phyloP scores from a whole-genome alignment of 2,329 filamentous ascomycete genomes.

The Harringtonia aguacate region DNA sequence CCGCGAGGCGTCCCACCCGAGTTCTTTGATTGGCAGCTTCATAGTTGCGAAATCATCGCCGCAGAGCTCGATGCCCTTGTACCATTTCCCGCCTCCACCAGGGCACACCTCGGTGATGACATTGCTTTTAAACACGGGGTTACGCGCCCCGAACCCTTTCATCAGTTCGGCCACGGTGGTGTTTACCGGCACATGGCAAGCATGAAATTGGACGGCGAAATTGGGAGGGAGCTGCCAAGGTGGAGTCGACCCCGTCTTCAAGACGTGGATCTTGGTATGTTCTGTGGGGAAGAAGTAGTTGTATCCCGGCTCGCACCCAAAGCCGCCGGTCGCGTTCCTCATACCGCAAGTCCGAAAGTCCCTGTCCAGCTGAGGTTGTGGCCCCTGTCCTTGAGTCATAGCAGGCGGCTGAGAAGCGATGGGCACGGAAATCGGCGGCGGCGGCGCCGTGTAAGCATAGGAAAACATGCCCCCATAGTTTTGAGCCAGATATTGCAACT shows the following conservation, averaged over 20 bases:
- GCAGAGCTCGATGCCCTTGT: conserved; percentile 39
- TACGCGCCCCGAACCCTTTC: conserved; percentile 45
- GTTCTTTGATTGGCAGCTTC: conserved; percentile 37
- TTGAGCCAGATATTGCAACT: background rate
- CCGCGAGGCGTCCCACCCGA: conserved; percentile 47
- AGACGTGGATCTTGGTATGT: conserved; percentile 49
- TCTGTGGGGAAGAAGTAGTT: conserved; percentile 49
- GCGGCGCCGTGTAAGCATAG: no score
- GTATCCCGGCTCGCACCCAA: conserved; percentile 50
- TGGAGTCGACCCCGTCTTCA: conserved; percentile 32
- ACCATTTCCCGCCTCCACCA: conserved; percentile 47
- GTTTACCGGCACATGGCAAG: conserved; percentile 40
- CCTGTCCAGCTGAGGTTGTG: conserved; percentile 29
- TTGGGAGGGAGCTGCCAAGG: conserved; percentile 42
- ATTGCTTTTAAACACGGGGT: conserved; percentile 40
- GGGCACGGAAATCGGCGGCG: conserved; percentile 1
- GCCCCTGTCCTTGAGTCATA: conserved; percentile 20
- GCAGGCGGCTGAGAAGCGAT: conserved; percentile 12
- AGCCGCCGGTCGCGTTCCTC: conserved; percentile 45
- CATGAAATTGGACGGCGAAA: conserved; percentile 33
- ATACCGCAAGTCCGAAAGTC: conserved; percentile 42
- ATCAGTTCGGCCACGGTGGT: conserved; percentile 47
- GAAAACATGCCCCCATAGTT: background rate
- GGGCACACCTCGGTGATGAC: conserved; percentile 44
- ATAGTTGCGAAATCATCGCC: conserved; percentile 39